Evolutionary conservation across 768 basidiomycete species (phyloP), one percentile per base, ranked within the genome.

Genomic region (Collybiopsis confluens): DNA sequence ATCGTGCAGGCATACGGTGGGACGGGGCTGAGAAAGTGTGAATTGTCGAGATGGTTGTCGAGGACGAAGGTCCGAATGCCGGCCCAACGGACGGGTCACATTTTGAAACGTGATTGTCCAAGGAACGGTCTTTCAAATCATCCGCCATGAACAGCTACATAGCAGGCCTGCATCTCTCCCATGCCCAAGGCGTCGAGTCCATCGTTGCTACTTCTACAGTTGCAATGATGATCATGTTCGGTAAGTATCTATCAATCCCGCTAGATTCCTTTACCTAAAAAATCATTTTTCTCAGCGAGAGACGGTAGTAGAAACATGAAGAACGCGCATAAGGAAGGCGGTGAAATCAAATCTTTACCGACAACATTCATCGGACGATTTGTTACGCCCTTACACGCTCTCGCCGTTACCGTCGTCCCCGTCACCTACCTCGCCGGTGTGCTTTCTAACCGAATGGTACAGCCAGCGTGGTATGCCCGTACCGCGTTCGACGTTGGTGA

Each of bases 391-490:
- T 30, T 67, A 24, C 70, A 70, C 40, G 61, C 56, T 7, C 28
- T 63, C 8, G 57, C 65, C 0, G 44, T 55, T 13, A 24, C 65
- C 38, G 36, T 64, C 38, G 60, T 67, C 26, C 68, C 71, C 16
- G 52, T 59, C 1, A 53, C 65, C 2, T 73, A 69, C 49, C 61
- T 66, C 21, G 38, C 51, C 10, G 57, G 58, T 7, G 60, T 72
- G n/a, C 52, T 54, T 5, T 35, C 62, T 23, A 71, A 70, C 49
- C 54, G 60, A 8, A 59, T 74, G 37, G 56, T 63, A 24, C 72
- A 72, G 57, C 70, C 72, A 4, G 52, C 59, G n/a, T 74, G 72
- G 72, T 61, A 71, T 62, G 40, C 23, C 15, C 61, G 45, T 45
- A 59, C 60, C 8, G 60, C 63, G 38, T 54, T 73, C 21, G 61